phyloP scores from a whole-genome alignment of 805 yeast genomes.

The Diddensiella transvaalensis region DNA sequence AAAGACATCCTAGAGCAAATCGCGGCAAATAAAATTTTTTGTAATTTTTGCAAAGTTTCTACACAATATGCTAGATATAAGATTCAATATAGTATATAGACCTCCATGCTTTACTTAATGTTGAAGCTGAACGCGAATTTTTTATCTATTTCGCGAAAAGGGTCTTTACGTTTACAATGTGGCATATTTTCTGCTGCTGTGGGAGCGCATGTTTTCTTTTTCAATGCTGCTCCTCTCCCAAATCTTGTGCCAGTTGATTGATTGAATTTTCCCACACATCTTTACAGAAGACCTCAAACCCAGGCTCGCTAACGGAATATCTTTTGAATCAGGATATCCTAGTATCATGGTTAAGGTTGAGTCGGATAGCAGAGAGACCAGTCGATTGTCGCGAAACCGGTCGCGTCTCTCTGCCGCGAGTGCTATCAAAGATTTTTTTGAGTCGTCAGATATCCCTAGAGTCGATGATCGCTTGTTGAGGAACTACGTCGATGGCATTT shows the following conservation, averaged over 20 bases:
- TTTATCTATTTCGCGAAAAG: too few relatives aligned
- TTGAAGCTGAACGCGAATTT: not conserved
- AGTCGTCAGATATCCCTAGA: constrained; percentile 5
- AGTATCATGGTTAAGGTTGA: not conserved
- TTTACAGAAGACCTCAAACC: not conserved
- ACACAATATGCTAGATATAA: not conserved
- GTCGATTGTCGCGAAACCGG: not conserved
- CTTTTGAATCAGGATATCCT: too few relatives aligned
- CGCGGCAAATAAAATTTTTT: not conserved
- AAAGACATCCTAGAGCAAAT: too few relatives aligned
- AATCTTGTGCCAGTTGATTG: not conserved
- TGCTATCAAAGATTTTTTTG: constrained; percentile 2
- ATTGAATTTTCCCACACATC: not conserved
- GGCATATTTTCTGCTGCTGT: too few relatives aligned
- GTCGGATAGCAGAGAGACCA: not conserved
- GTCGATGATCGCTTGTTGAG: not conserved
- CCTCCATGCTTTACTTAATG: not conserved
- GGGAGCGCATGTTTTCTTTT: not conserved
- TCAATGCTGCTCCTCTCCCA: not conserved
- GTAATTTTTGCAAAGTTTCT: not conserved
- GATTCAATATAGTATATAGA: not conserved
- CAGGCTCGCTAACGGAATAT: too few relatives aligned
- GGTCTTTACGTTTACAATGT: too few relatives aligned
- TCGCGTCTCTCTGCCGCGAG: constrained; percentile 2
- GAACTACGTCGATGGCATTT: constrained; percentile 11